A percentile compares a stretch with the other conserved stretches of the same genome.
These are phyloP conservation scores for Salvia hispanica DNA, from an alignment of 257 asterid genomes.

Conservation along the genomic window DNA sequence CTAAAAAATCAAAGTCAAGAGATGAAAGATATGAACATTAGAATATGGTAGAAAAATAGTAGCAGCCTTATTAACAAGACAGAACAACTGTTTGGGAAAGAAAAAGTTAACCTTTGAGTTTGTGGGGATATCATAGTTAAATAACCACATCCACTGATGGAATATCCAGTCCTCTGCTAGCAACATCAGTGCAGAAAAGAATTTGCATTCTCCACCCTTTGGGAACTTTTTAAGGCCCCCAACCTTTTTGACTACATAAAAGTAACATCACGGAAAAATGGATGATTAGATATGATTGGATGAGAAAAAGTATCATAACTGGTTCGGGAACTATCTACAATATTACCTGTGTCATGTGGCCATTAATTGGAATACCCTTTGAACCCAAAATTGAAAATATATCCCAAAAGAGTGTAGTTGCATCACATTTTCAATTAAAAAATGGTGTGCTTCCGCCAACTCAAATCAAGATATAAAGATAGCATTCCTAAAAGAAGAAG, in stretches of 20 bases:
- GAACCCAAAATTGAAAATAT: slow-evolving; percentile 72
- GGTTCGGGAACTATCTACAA: slow-evolving; percentile 9
- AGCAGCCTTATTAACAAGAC: slow-evolving; percentile 7
- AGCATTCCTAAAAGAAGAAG: slow-evolving; percentile 66
- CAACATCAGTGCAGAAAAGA: slow-evolving; percentile 88
- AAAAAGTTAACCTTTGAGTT: slow-evolving; percentile 70
- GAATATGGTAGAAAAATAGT: background rate
- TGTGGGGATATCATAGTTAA: slow-evolving; percentile 83
- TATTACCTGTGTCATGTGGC: slow-evolving; percentile 87
- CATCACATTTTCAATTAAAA: slow-evolving; percentile 85
- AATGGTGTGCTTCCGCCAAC: slow-evolving; percentile 78
- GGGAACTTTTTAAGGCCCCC: slow-evolving; percentile 80
- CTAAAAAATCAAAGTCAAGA: background rate
- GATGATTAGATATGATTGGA: background rate
- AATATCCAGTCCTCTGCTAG: slow-evolving; percentile 94
- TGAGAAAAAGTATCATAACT: slow-evolving; percentile 5
- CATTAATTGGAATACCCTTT: slow-evolving; percentile 90
- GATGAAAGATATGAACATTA: background rate
- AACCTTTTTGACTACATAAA: slow-evolving; percentile 70
- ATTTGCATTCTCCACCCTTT: slow-evolving; percentile 90
- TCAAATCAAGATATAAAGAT: slow-evolving; percentile 81
- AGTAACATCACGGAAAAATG: slow-evolving; percentile 3
- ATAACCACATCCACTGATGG: slow-evolving; percentile 89
- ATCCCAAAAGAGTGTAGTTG: slow-evolving; percentile 71
- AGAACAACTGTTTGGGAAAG: background rate